These are phyloP conservation scores for Ganoderma lucidum DNA, from an alignment of 1,284 basidiomycete genomes.

Conservation along the genomic window DNA sequence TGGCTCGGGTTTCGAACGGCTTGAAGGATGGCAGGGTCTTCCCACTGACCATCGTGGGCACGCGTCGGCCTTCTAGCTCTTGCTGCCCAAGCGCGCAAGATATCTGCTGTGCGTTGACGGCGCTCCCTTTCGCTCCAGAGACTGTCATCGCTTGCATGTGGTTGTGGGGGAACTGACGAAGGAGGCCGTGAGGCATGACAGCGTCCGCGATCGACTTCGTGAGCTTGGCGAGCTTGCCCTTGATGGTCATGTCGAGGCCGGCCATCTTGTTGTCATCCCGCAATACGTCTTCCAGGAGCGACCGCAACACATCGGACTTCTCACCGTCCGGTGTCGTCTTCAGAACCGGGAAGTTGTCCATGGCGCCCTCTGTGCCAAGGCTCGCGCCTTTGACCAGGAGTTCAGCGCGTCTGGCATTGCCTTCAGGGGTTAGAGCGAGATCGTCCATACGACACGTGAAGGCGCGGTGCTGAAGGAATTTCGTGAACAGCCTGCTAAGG, in stretches of 20 bases:
- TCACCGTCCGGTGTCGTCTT: constrained; percentile 57
- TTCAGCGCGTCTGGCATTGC: constrained; percentile 76
- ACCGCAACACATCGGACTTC: constrained; percentile 57
- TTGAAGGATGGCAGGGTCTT: constrained; percentile 99
- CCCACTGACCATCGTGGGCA: constrained; percentile 98
- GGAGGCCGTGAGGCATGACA: constrained; percentile 90
- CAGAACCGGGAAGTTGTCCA: constrained; percentile 88
- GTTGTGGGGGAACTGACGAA: constrained; percentile 96
- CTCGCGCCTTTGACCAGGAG: constrained; percentile 76
- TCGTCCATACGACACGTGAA: constrained; percentile 99
- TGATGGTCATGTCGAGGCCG: constrained; percentile 92
- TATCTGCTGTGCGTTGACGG: constrained; percentile 98
- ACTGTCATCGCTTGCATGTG: constrained; percentile 99
- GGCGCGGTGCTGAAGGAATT: constrained; percentile 95
- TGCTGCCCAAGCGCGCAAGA: constrained; percentile 98
- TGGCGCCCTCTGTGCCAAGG: constrained; percentile 87
- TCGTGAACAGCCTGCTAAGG: constrained; percentile 94
- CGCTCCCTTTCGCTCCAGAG: constrained; percentile 97
- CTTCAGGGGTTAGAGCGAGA: constrained; percentile 86
- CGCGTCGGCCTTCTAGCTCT: constrained; percentile 97
- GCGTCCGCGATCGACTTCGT: constrained; percentile 91
- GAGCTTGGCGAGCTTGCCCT: constrained; percentile 84
- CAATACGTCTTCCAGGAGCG: constrained; percentile 92
- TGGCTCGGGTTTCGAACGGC: constrained; percentile 95
- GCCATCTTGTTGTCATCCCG: constrained; percentile 98